phyloP scores from a whole-genome alignment of 2,329 filamentous ascomycete genomes.

The Fusarium verrucosum region DNA sequence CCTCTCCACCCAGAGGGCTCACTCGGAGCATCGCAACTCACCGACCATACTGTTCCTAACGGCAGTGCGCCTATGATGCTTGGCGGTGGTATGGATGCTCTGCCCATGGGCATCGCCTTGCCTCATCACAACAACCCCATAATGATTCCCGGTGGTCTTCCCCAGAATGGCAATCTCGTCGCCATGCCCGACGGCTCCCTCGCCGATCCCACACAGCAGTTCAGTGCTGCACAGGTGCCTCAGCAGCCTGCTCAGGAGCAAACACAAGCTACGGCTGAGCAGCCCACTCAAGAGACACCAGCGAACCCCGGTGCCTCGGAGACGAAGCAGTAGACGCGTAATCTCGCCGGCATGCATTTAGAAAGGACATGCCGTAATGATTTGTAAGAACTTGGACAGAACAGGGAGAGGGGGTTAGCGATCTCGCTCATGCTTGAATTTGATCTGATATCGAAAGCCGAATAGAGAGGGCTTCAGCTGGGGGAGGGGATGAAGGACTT shows the following conservation, averaged over 20 bases:
- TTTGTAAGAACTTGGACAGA: conserved; percentile 8
- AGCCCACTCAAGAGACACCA: conserved; percentile 17
- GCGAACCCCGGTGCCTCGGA: conserved; percentile 9
- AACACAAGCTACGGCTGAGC: conserved; percentile 13
- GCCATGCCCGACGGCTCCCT: conserved; percentile 28
- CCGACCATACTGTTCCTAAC: conserved; percentile 39
- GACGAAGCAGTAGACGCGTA: conserved; percentile 3
- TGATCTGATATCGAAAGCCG: conserved; percentile 6
- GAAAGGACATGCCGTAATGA: not conserved
- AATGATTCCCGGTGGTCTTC: conserved; percentile 33
- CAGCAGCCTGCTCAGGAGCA: conserved; percentile 18
- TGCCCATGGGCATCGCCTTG: conserved; percentile 41
- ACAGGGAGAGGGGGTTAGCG: not conserved
- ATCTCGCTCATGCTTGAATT: conserved; percentile 8
- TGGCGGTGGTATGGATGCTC: conserved; percentile 32
- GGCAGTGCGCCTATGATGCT: conserved; percentile 40
- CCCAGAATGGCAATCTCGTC: conserved; percentile 25
- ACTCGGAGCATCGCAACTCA: conserved; percentile 61
- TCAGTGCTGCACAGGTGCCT: conserved; percentile 5
- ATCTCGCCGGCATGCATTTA: conserved; percentile 1
- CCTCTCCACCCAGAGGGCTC: conserved; percentile 76
- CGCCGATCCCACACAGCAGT: conserved; percentile 26
- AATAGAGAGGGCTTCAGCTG: conserved; percentile 6
- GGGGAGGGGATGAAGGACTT: not conserved
- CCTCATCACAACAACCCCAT: conserved; percentile 41